phyloP scores from a whole-genome alignment of 179 eudicot species.

The Amaranthus tricolor region DNA sequence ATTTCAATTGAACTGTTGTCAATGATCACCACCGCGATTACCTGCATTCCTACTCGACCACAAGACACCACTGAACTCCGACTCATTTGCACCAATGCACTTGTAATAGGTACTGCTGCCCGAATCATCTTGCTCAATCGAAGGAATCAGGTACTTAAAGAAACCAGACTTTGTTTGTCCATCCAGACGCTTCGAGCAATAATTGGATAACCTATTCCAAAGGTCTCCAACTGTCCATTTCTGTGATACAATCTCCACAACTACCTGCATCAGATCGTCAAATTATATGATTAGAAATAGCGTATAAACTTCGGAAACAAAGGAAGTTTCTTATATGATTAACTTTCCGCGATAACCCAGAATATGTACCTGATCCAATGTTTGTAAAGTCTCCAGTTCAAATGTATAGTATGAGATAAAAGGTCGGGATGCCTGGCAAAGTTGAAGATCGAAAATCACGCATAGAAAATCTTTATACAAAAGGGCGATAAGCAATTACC shows the following conservation, averaged over 20 bases:
- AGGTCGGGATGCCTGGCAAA: constrained; percentile 51
- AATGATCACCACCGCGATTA: too few species aligned
- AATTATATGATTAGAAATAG: background rate
- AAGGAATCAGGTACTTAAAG: constrained; percentile 63
- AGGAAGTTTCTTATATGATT: background rate
- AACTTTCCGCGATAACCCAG: background rate
- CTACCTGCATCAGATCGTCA: constrained; percentile 33
- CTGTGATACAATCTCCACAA: constrained; percentile 45
- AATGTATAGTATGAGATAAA: constrained; percentile 58
- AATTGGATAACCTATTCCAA: constrained; percentile 55
- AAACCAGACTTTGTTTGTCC: constrained; percentile 45
- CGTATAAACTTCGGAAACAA: background rate
- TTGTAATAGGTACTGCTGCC: background rate
- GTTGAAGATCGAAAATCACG: background rate
- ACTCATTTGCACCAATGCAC: too few species aligned
- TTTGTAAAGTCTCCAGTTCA: constrained; percentile 37
- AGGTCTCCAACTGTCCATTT: constrained; percentile 72
- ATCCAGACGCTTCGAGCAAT: constrained; percentile 42
- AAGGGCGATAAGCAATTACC: background rate
- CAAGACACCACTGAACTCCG: too few species aligned
- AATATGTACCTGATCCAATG: constrained; percentile 40
- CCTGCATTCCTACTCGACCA: too few species aligned
- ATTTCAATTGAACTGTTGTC: too few species aligned
- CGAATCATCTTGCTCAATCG: background rate
- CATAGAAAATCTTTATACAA: background rate